Percentiles rank a stretch among this genome's conserved stretches.
Conservation (phyloP, 768 basidiomycete species). For the Lentinula sp. region DNA sequence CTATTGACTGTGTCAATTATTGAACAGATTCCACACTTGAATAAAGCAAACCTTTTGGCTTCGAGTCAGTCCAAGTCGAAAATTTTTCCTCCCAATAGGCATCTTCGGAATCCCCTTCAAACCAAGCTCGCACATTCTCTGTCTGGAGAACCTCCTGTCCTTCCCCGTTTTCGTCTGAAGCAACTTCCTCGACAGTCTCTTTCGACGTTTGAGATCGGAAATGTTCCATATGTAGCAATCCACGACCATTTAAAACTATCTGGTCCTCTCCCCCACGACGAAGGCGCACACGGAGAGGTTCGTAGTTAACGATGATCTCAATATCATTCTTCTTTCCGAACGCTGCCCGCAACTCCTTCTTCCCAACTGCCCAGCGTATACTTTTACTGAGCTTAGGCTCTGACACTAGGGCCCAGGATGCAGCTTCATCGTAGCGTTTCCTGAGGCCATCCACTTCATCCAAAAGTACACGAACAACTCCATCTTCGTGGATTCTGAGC, state of each 20-base stretch:
- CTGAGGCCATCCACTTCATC: slow-evolving; percentile 77
- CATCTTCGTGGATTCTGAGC: slow-evolving; percentile 80
- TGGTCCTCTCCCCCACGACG: slow-evolving; percentile 73
- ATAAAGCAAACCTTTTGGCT: slow-evolving; percentile 76
- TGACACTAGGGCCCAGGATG: slow-evolving; percentile 78
- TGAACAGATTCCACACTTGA: background rate
- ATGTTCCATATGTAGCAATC: slow-evolving; percentile 96
- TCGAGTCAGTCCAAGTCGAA: slow-evolving; percentile 82
- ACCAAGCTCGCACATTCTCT: slow-evolving; percentile 62
- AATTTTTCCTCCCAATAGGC: slow-evolving; percentile 90
- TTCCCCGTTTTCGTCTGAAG: slow-evolving; percentile 24
- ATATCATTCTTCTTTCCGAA: slow-evolving; percentile 62
- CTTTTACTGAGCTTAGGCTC: slow-evolving; percentile 61
- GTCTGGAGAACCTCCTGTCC: slow-evolving; percentile 49
- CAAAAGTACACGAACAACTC: slow-evolving; percentile 87
- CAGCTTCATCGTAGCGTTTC: slow-evolving; percentile 89
- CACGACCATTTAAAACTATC: slow-evolving; percentile 83
- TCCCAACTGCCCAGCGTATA: slow-evolving; percentile 60
- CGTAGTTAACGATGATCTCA: slow-evolving; percentile 64
- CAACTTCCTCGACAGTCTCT: slow-evolving; percentile 32
- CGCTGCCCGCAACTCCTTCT: slow-evolving; percentile 54
- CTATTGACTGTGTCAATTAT: slow-evolving; percentile 31
- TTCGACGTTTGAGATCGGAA: slow-evolving; percentile 61
- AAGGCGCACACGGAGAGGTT: slow-evolving; percentile 72
- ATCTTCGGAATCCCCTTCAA: slow-evolving; percentile 81